Evolutionary conservation across 2,329 filamentous ascomycete species (phyloP), one percentile per base, ranked within the genome.

Genomic region (Fusarium sp.): DNA sequence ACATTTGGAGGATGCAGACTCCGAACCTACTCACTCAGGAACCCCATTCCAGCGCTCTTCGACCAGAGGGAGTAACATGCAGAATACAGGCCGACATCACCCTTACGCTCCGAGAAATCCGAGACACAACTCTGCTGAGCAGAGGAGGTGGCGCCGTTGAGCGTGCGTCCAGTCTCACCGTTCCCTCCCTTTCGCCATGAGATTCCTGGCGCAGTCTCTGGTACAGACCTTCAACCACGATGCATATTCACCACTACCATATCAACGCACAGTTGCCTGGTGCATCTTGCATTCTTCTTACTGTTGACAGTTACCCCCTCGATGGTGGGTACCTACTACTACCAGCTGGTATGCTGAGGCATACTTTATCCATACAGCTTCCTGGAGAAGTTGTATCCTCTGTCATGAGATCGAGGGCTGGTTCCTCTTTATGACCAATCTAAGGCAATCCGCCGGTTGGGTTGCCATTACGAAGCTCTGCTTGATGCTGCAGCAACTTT

Each of bases 111-210:
- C 13, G 46, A 49, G 29, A 4, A 8, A 11, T 3, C 20, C 20
- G 18, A 22, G 9, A 0, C 27, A 5, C 29, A 29, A 14, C 29
- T 49, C 46, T 35, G 46, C 46, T 49, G 29, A 29, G 29, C 46
- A 35, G 20, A 9, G 14, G 20, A 49, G 15, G 20, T 22, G 10
- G 10, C n/a, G 29, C 20, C 27, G 13, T 47, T 31, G 8, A 47
- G 9, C 11, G 10, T 2, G 7, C 5, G 4, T 22, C 4, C 8
- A 15, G 25, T 20, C 45, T n/a, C 29, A 1, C 4, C 13, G 0
- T 3, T n/a, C 12, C 45, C 27, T 47, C 12, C 14, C 27, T 49
- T n/a, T n/a, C 25, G 14, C 25, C 25, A 27, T 8, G 8, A 45
- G 25, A 45, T 27, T 25, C 42, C 42, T 22, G 46, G 46, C 20